These are phyloP conservation scores for Fonsecaea erecta DNA, from an alignment of 2,329 filamentous ascomycete genomes.

Conservation along the genomic window DNA sequence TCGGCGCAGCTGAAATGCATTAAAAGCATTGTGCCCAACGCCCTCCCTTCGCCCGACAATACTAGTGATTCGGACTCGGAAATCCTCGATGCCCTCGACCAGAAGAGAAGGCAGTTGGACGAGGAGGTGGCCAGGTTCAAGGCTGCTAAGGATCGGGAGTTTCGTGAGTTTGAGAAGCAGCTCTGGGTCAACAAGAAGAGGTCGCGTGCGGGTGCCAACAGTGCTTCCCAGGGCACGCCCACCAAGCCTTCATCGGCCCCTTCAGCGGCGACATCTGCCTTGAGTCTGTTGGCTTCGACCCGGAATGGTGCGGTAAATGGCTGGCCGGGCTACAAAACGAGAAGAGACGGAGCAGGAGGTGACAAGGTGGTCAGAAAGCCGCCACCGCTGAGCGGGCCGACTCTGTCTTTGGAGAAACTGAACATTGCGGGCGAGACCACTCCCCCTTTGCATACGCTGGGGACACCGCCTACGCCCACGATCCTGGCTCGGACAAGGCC, in stretches of 20 bases:
- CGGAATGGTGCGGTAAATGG: slow-evolving; percentile 23
- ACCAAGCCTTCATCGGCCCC: slow-evolving; percentile 14
- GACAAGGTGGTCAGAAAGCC: slow-evolving; percentile 28
- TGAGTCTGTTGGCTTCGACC: slow-evolving; percentile 25
- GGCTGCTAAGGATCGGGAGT: slow-evolving; percentile 38
- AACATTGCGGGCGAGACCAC: slow-evolving; percentile 34
- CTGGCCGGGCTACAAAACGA: slow-evolving; percentile 14
- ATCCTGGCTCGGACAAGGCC: slow-evolving; percentile 9
- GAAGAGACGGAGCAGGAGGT: slow-evolving; percentile 21
- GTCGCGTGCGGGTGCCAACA: slow-evolving; percentile 10
- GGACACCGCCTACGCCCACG: slow-evolving; percentile 28
- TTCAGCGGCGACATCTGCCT: slow-evolving; percentile 9
- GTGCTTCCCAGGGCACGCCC: slow-evolving; percentile 1
- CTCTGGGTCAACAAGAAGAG: slow-evolving; percentile 29
- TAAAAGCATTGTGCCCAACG: slow-evolving; percentile 23
- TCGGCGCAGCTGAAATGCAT: slow-evolving; percentile 27
- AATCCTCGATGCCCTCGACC: slow-evolving; percentile 33
- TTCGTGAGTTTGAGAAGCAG: slow-evolving; percentile 38
- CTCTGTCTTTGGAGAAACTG: slow-evolving; percentile 33
- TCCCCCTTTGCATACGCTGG: slow-evolving; percentile 23
- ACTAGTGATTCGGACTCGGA: slow-evolving; percentile 33
- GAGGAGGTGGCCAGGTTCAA: slow-evolving; percentile 37
- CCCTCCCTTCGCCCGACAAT: slow-evolving; percentile 28
- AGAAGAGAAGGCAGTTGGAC: slow-evolving; percentile 38
- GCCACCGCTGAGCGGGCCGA: slow-evolving; percentile 30